Base-by-base conservation (phyloP, 352 stramenopile species). In the Pythium grandisporangium region DNA sequence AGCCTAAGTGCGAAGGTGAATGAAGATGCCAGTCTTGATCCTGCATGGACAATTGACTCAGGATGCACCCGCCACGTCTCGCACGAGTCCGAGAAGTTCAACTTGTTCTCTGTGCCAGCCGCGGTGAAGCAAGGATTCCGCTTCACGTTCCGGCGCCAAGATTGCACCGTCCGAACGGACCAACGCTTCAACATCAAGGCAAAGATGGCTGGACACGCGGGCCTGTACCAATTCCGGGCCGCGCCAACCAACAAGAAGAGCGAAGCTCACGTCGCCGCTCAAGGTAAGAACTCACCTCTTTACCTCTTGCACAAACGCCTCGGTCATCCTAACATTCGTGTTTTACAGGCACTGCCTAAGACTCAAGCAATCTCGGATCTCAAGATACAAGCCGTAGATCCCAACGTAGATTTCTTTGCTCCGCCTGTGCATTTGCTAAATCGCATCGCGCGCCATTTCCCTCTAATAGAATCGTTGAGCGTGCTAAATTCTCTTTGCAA, bases 341-440 rank as follows among this genome's bases (percentile, higher is more conserved):
- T n/a, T n/a, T n/a, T n/a, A n/a, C n/a, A n/a, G n/a, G n/a, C n/a
- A n/a, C n/a, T n/a, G n/a, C n/a, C n/a, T n/a, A 51, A 43, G 22
- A 38, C 24, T 19, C 2, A 42, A 38, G 43, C 33, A 1, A 29
- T 43, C 29, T 25, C 16, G 2, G 34, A 43, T 25, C 43, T 43
- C 43, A 10, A 43, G 8, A 23, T 43, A 4, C 17, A 37, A n/a
- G n/a, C n/a, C n/a, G 27, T 43, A 51, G 43, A 34, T 39, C n/a
- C 34, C n/a, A n/a, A 32, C 5, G 24, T 26, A 34, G 13, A 40
- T 5, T 51, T 54, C 25, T 47, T 50, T 60, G 46, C 20, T 21
- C 20, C 26, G 33, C 45, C 5, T 51, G 52, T 34, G 43, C 19
- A 30, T 45, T 60, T 48, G 52, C 46, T 30, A 61, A 56, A 39